phyloP scores from a whole-genome alignment of 768 basidiomycete species.

The Ramaria sp. region DNA sequence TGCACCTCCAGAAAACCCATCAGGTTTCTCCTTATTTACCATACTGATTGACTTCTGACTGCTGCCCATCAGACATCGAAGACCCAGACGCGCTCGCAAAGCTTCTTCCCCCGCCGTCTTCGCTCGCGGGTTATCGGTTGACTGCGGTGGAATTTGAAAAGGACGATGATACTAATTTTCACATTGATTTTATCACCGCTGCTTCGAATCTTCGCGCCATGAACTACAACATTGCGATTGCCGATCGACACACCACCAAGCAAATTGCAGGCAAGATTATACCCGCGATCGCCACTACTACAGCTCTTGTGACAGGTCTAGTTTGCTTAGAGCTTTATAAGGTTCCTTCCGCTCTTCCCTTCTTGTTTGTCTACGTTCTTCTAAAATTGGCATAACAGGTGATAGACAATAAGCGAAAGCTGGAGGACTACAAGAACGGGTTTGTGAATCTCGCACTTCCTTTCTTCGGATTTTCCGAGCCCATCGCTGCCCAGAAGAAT shows the following conservation, averaged over 20 bases:
- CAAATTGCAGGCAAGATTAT: slow-evolving; percentile 99
- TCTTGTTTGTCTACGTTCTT: background rate
- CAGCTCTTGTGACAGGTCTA: slow-evolving; percentile 88
- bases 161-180: slow-evolving; percentile 95
- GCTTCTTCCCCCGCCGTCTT: slow-evolving; percentile 79
- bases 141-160: slow-evolving; percentile 97
- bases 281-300: slow-evolving; percentile 98
- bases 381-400: slow-evolving; percentile 38
- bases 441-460: slow-evolving; percentile 96
- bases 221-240: slow-evolving; percentile 84
- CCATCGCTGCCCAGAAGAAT: slow-evolving; percentile 78
- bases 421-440: slow-evolving; percentile 96
- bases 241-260: slow-evolving; percentile 89
- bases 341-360: slow-evolving; percentile 29
- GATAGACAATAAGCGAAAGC: slow-evolving; percentile 87
- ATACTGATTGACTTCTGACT: slow-evolving; percentile 8
- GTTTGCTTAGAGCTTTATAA: slow-evolving; percentile 97
- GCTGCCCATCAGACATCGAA: slow-evolving; percentile 27
- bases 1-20: slow-evolving; percentile 49
- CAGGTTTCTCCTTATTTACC: slow-evolving; percentile 20
- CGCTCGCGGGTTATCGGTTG: slow-evolving; percentile 91
- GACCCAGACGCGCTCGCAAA: slow-evolving; percentile 47
- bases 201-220: slow-evolving; percentile 92
- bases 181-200: slow-evolving; percentile 98
- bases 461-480: slow-evolving; percentile 99